Percentiles rank a stretch among this genome's conserved stretches.
Conservation (phyloP, 2,329 filamentous ascomycete species). For the Neonectria hederae region DNA sequence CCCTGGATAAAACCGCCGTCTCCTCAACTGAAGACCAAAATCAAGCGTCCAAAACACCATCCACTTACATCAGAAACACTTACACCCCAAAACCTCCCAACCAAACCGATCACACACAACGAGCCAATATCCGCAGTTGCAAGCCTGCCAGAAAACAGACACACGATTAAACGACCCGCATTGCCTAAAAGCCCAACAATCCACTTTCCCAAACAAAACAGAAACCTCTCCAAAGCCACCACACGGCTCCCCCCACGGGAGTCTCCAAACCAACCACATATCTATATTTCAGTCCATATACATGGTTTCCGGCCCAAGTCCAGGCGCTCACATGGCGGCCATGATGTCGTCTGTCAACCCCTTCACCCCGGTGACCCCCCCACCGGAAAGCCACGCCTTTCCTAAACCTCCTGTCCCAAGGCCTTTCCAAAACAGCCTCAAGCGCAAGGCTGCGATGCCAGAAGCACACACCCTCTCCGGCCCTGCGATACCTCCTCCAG, state of each 20-base stretch:
- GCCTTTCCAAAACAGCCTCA: constrained; percentile 40
- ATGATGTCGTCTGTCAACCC: constrained; percentile 46
- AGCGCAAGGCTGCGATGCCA: constrained; percentile 42
- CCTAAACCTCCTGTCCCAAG: constrained; percentile 45
- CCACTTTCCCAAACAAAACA: background rate
- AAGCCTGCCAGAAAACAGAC: background rate
- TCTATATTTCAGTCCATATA: constrained; percentile 24
- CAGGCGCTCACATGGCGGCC: constrained; percentile 41
- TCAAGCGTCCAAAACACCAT: background rate
- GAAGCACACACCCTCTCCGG: constrained; percentile 34
- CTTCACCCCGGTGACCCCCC: constrained; percentile 43
- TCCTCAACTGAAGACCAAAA: background rate
- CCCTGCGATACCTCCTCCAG: constrained; percentile 30
- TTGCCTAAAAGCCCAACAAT: background rate
- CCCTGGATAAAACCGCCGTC: background rate
- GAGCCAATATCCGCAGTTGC: background rate
- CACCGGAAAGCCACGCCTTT: constrained; percentile 43
- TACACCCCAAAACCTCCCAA: background rate
- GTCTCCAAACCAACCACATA: background rate
- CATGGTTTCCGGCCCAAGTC: constrained; percentile 29
- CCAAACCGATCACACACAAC: background rate
- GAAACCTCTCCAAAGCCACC: background rate
- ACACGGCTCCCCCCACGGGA: background rate
- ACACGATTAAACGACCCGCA: background rate
- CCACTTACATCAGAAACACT: background rate